Evolutionary conservation across 2,329 filamentous ascomycete species (phyloP).

Genomic region (Curvularia eragrostidis): DNA sequence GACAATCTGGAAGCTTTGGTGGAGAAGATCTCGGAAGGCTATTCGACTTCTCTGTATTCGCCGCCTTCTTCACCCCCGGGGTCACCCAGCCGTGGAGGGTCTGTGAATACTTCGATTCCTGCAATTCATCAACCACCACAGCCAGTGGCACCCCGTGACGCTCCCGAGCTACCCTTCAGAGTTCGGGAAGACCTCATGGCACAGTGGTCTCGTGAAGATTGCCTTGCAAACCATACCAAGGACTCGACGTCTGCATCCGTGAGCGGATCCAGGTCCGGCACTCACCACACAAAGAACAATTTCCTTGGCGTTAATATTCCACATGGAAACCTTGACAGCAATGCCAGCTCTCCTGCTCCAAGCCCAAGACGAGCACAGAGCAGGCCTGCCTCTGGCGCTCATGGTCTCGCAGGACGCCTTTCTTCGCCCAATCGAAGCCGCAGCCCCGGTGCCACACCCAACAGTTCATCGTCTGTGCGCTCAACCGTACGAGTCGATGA

Average conservation of each 20-base stretch:
- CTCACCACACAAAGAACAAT: conserved; percentile 42
- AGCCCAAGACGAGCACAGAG: conserved; percentile 45
- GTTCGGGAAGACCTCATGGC: conserved; percentile 78
- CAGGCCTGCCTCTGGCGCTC: conserved; percentile 42
- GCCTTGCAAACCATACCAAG: conserved; percentile 70
- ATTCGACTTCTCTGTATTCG: conserved; percentile 67
- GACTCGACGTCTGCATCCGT: conserved; percentile 76
- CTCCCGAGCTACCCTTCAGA: conserved; percentile 65
- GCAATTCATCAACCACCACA: conserved; percentile 36
- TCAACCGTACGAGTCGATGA: conserved; percentile 55
- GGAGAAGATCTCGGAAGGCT: conserved; percentile 74
- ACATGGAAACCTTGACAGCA: conserved; percentile 46
- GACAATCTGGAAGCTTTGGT: conserved; percentile 75
- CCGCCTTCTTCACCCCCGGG: conserved; percentile 72
- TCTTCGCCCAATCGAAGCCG: conserved; percentile 37
- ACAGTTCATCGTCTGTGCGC: conserved; percentile 47
- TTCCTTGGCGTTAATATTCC: conserved; percentile 64
- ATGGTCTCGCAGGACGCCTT: conserved; percentile 45
- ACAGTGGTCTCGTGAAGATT: conserved; percentile 80
- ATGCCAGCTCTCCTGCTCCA: conserved; percentile 38
- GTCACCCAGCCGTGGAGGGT: conserved; percentile 71
- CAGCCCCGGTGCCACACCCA: conserved; percentile 41
- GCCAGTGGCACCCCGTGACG: conserved; percentile 27
- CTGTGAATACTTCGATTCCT: conserved; percentile 63
- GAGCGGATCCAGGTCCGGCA: conserved; percentile 70